Base-by-base conservation (phyloP, 768 basidiomycete species). In the Phylloporus rhodoxanthus region DNA sequence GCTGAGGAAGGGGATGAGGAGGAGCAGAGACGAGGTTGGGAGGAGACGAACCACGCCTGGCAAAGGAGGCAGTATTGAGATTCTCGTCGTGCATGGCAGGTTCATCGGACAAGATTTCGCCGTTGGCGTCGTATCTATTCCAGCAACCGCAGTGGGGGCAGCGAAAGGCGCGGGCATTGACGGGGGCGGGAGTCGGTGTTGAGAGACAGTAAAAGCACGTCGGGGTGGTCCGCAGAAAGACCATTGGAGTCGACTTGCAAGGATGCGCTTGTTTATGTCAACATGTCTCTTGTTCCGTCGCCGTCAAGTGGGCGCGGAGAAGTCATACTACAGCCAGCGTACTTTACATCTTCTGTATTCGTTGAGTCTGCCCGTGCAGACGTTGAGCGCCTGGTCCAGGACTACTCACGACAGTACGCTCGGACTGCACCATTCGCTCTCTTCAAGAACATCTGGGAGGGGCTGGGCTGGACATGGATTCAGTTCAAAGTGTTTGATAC, bases 21-120 rank as follows among this genome's bases (percentile, higher is more conserved):
- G 15, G 9, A 14, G 21, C 23, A 9, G 21, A 14, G 40, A 19
- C 0, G 36, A n/a, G 33, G 4, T 6, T 9, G 10, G 14, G 13
- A 9, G 13, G 36, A 11, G 19, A 67, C 76, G 37, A 55, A 86
- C 89, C 87, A 64, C 88, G 76, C 62, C 76, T 82, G 0, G 82
- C 75, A 63, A 92, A 93, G 3, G 85, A 84, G 17, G 59, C 65
- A 2, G 70, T 62, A 62, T 92, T 95, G 54, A 94, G 57, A 2
- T 74, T 66, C 61, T 91, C 81, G 55, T 90, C 81, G 61, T 89
- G 82, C 89, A 92, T 92, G 1, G 91, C 89, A 15, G 91, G 87
- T 48, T 92, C 85, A 59, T 91, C 85, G 1, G 89, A 89, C 32
- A 85, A 58, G 55, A 94, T 90, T 55, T 91, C 80, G 32, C 91